These are phyloP conservation scores for Myxozyma udenii DNA, from an alignment of 805 yeast genomes.

Conservation along the genomic window DNA sequence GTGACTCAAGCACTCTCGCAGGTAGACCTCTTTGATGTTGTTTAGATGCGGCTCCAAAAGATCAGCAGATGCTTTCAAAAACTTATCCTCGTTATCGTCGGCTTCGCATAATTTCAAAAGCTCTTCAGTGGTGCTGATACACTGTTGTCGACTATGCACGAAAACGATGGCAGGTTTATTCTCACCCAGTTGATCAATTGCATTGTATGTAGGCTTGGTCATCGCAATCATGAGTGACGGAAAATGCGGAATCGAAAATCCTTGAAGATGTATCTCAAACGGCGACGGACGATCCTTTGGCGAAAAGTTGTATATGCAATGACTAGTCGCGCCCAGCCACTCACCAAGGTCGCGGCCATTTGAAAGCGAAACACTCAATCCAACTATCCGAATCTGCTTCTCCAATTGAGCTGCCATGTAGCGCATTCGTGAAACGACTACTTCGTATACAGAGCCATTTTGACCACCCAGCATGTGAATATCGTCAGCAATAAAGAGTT, in stretches of 20 bases:
- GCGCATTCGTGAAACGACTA: slow-evolving; percentile 64
- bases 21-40: slow-evolving; percentile 47
- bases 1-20: slow-evolving; percentile 45
- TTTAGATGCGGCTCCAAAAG: slow-evolving; percentile 45
- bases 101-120: slow-evolving; percentile 42
- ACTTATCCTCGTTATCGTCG: slow-evolving; percentile 40
- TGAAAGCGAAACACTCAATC: slow-evolving; percentile 64
- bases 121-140: slow-evolving; percentile 52
- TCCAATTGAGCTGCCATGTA: slow-evolving; percentile 68
- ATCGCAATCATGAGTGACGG: slow-evolving; percentile 53
- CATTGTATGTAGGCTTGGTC: slow-evolving; percentile 49
- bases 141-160: slow-evolving; percentile 54
- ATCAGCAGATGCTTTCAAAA: slow-evolving; percentile 43
- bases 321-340: slow-evolving; percentile 74
- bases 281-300: slow-evolving; percentile 58
- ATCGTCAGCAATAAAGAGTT: slow-evolving; percentile 69
- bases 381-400: slow-evolving; percentile 59
- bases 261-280: slow-evolving; percentile 54
- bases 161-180: slow-evolving; percentile 48
- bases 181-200: slow-evolving; percentile 40
- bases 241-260: slow-evolving; percentile 46
- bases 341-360: slow-evolving; percentile 75
- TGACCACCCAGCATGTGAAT: slow-evolving; percentile 62
- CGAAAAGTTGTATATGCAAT: slow-evolving; percentile 63
- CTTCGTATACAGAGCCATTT: slow-evolving; percentile 66